Percentiles rank a stretch among this genome's conserved stretches.
These are phyloP conservation scores for Lasiodiplodia citricola DNA, from an alignment of 2,329 filamentous ascomycete genomes.

Conservation along the genomic window DNA sequence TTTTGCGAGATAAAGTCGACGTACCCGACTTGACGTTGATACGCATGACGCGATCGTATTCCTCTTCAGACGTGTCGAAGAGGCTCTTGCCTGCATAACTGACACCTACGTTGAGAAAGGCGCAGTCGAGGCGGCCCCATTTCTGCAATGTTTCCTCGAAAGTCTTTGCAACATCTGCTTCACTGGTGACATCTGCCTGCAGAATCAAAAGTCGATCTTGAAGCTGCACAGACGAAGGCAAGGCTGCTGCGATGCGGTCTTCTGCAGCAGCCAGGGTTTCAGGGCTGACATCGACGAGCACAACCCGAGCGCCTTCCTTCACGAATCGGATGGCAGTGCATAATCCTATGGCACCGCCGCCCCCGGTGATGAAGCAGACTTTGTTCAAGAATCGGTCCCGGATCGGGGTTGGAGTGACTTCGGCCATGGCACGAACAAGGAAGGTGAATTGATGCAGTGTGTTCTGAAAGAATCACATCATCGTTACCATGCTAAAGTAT, in stretches of 20 bases:
- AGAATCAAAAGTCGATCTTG: slow-evolving; percentile 30
- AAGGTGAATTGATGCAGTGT: not conserved
- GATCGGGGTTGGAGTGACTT: slow-evolving; percentile 33
- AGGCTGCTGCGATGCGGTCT: slow-evolving; percentile 26
- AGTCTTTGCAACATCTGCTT: slow-evolving; percentile 37
- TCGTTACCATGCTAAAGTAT: not conserved
- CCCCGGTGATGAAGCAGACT: slow-evolving; percentile 42
- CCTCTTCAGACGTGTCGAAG: slow-evolving; percentile 44
- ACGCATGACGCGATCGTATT: slow-evolving; percentile 44
- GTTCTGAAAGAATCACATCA: not conserved
- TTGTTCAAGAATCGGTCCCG: slow-evolving; percentile 38
- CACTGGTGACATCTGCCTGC: slow-evolving; percentile 43
- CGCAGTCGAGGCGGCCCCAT: slow-evolving; percentile 37
- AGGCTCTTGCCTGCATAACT: slow-evolving; percentile 38
- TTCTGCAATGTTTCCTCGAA: slow-evolving; percentile 35
- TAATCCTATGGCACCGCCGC: slow-evolving; percentile 40
- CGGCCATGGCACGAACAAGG: not conserved
- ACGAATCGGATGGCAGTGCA: slow-evolving; percentile 44
- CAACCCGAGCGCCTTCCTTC: slow-evolving; percentile 45
- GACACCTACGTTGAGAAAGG: slow-evolving; percentile 11
- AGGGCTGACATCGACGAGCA: slow-evolving; percentile 42
- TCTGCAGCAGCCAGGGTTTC: slow-evolving; percentile 36
- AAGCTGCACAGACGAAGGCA: slow-evolving; percentile 35
- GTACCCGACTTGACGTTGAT: slow-evolving; percentile 47
- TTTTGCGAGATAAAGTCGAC: slow-evolving; percentile 5